Evolutionary conservation across 345 rosid species (phyloP), one percentile per base, ranked within the genome.

Genomic region (Carallia brachiata): DNA sequence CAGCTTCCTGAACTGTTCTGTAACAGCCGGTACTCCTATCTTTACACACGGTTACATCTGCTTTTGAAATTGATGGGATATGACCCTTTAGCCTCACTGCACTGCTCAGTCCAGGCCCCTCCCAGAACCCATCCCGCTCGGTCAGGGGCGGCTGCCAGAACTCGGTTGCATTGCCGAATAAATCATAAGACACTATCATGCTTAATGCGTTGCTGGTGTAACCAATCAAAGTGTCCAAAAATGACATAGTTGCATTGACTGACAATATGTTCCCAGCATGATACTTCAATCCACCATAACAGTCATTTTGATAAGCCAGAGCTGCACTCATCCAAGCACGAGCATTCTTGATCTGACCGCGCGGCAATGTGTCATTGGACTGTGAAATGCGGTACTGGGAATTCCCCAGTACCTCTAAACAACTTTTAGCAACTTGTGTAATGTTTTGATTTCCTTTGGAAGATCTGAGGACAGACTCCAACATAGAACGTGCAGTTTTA

Each of bases 241-340:
- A 86, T 75, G 85, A 56, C 87, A 82, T 83, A 66, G 97, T 83
- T 76, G 68, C n/a, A 57, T 75, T n/a, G 79, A 65, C 83, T 58
- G 56, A 48, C 32, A 61, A 61, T 2, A 93, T 80, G 59, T 75
- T 86, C 73, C 87, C 88, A 1, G 83, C 88, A 1, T 61, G 57
- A 78, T 86, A 87, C 67, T 79, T 84, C 9, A 94, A 84, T 64
- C 93, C 91, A 59, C 61, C 76, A 6, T 50, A 85, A 63, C 93
- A 84, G 36, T 81, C 93, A 75, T 85, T 83, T 69, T 88, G 91
- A 82, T 90, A 90, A 44, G 84, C 73, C 5, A 88, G 67, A 10
- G 95, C 93, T 2, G 98, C 96, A 70, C 86, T 83, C 83, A 87
- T 77, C 93, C 87, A 94, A 1, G 95, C 90, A 0, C 97, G 88